Evolutionary conservation across 805 yeast species (phyloP), one percentile per base, ranked within the genome.

Genomic region (Starmerella apis): DNA sequence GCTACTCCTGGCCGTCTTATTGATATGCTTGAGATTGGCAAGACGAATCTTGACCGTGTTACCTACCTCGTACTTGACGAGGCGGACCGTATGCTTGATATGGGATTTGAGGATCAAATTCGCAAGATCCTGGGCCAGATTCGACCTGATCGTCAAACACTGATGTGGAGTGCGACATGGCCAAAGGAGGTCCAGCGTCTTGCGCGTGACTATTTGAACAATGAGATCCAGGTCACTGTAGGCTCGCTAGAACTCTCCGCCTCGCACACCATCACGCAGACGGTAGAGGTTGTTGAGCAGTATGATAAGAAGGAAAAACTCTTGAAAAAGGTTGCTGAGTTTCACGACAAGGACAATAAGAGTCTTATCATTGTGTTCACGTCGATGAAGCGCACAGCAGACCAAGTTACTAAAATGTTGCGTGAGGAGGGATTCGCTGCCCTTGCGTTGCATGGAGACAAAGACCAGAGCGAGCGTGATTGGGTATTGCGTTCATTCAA

Each of bases 81-180:
- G 79, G 98, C 98, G 64, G 98, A 92, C 72, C 85, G 98, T 77
- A 92, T 92, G 98, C 80, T 92, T 73, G 98, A 92, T 75, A 92
- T 92, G 98, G 98, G 98, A 69, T 92, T 92, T 70, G 98, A 92
- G 76, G 97, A 97, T 60, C 97, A 90, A 78, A 92, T 92, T 70
- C 82, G 98, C 77, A 90, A 90, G 73, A 92, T 92, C 70, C 90
- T 92, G 60, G 88, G 83, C 63, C 97, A 90, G 77, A 92, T 92
- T 68, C 85, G 98, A 75, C 98, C 98, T 55, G 98, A 92, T 70
- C 87, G 97, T 77, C 98, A 92, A 75, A 92, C 98, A 54, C 77
- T 90, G 63, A 86, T 92, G 96, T 92, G 97, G 97, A 90, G 97
- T 56, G 98, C 98, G 61, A 92, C 98, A 50, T 92, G 98, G 98